Percentiles rank a stretch among this genome's conserved stretches.
Evolutionary conservation across 805 yeast genomes (phyloP).

Genomic region (Pichia sporocuriosa): DNA sequence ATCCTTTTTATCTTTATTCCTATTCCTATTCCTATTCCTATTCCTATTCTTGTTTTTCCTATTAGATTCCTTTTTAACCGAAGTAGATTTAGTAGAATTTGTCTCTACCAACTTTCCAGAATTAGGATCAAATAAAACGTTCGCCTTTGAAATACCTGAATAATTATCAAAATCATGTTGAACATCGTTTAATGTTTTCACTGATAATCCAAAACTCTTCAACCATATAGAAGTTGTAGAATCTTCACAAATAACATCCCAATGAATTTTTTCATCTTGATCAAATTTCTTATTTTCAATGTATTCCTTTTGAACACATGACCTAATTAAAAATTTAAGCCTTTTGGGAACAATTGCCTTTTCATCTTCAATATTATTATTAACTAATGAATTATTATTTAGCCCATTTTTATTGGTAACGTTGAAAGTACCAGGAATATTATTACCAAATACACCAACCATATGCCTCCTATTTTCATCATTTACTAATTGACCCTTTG

Average conservation of each 20-base stretch:
- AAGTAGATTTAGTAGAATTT: not conserved
- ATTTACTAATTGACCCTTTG: constrained; percentile 9
- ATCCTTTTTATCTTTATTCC: not conserved
- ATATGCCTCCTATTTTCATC: constrained; percentile 4
- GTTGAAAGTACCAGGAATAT: constrained; percentile 16
- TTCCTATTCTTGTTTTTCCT: not conserved
- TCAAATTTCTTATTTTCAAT: constrained; percentile 30
- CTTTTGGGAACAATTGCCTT: constrained; percentile 46
- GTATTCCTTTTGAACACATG: constrained; percentile 50
- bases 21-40: not conserved
- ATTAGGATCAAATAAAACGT: constrained; percentile 8
- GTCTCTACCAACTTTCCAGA: constrained; percentile 3
- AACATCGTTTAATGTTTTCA: constrained; percentile 46
- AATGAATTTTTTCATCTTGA: constrained; percentile 25
- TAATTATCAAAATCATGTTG: constrained; percentile 33
- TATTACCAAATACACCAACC: constrained; percentile 18
- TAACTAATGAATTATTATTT: constrained; percentile 4
- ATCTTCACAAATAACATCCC: constrained; percentile 63
- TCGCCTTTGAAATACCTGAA: not conserved
- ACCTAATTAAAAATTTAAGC: constrained; percentile 42
- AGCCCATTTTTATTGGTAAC: not conserved
- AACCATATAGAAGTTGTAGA: constrained; percentile 47
- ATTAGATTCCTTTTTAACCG: not conserved
- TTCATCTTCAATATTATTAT: constrained; percentile 10
- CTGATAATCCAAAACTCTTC: constrained; percentile 44